Evolutionary conservation across 2,329 filamentous ascomycete genomes (phyloP).

Genomic region (Fusarium luffae): DNA sequence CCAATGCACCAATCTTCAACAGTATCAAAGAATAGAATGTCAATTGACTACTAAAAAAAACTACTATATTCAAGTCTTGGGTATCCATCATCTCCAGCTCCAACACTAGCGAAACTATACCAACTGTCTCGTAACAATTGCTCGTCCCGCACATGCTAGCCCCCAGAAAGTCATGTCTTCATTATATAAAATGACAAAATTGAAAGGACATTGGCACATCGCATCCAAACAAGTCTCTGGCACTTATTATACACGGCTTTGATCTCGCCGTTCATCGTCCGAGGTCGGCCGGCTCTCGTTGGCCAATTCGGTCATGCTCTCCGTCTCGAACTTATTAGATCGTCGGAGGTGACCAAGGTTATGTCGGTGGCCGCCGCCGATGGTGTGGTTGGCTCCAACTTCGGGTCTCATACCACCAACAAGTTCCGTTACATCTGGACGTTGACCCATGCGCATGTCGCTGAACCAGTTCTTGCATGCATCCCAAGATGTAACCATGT

Average conservation of each 20-base stretch:
- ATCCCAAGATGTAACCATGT: conserved; percentile 74
- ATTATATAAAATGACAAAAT: conserved; percentile 27
- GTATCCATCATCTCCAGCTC: conserved; percentile 29
- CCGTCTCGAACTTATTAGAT: conserved; percentile 57
- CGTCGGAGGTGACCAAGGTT: conserved; percentile 49
- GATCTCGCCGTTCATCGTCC: conserved; percentile 46
- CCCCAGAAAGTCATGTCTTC: conserved; percentile 27
- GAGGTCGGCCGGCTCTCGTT: conserved; percentile 51
- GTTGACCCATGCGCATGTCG: conserved; percentile 50
- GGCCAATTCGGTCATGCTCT: conserved; percentile 64
- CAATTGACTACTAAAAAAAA: conserved; percentile 12
- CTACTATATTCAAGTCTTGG: conserved; percentile 17
- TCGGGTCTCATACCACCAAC: conserved; percentile 41
- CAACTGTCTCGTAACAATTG: not conserved
- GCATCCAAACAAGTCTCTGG: not conserved
- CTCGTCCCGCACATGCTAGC: not conserved
- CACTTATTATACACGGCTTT: conserved; percentile 17
- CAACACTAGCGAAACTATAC: conserved; percentile 8
- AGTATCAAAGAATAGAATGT: conserved; percentile 1
- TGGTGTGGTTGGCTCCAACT: conserved; percentile 2
- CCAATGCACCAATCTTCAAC: not conserved
- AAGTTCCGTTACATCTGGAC: conserved; percentile 51
- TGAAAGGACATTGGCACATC: conserved; percentile 9
- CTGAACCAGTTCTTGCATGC: conserved; percentile 65
- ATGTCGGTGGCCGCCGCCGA: conserved; percentile 32